Conservation (phyloP, 495 filamentous ascomycete species). For the Cladorrhinum samala region DNA sequence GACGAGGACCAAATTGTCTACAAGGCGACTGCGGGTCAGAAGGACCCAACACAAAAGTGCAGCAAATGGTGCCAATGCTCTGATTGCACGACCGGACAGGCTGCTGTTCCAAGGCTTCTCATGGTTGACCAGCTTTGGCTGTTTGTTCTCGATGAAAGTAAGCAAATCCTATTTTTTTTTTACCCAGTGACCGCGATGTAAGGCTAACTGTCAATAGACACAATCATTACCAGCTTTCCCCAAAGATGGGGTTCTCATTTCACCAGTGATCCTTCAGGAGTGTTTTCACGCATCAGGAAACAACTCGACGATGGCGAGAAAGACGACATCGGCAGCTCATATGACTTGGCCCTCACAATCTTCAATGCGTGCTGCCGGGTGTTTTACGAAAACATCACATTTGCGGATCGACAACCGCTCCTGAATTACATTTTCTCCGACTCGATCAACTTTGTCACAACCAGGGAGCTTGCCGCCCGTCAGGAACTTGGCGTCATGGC, state of each 20-base stretch:
- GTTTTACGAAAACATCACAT: conserved; percentile 9
- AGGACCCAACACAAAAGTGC: conserved; percentile 3
- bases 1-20: conserved; percentile 14
- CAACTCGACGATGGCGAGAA: background rate
- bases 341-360: conserved; percentile 4
- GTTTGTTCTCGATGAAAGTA: conserved; percentile 10
- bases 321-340: conserved; percentile 1
- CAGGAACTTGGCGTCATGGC: conserved; percentile 7
- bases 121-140: conserved; percentile 13
- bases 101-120: conserved; percentile 1
- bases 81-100: conserved; percentile 6
- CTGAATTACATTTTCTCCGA: conserved; percentile 13
- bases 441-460: conserved; percentile 13
- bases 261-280: conserved; percentile 5
- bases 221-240: conserved; percentile 11
- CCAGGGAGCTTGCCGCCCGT: conserved; percentile 10
- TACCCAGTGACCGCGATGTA: background rate
- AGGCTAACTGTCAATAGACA: background rate
- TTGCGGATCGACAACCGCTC: conserved; percentile 7
- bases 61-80: conserved; percentile 13
- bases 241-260: conserved; percentile 11
- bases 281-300: conserved; percentile 1
- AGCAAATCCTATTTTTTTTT: background rate
- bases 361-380: conserved; percentile 8
- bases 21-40: conserved; percentile 6